Percentiles rank a stretch among this genome's conserved stretches.
Evolutionary conservation across 1,139 yeast species (phyloP).

Genomic region (Taphrina wiesneri): DNA sequence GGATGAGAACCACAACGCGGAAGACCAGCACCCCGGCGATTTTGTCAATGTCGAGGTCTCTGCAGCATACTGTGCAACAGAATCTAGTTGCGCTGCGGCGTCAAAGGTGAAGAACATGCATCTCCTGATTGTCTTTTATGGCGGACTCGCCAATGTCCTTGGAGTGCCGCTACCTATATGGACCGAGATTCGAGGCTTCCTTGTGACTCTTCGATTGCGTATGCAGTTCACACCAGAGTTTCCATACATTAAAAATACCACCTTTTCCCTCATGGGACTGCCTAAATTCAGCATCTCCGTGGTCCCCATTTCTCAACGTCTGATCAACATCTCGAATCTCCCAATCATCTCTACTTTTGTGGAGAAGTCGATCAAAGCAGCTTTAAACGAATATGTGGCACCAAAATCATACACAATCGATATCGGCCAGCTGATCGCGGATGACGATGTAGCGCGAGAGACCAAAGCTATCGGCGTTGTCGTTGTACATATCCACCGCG

Average conservation of each 20-base stretch:
- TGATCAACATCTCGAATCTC: slow-evolving; percentile 23
- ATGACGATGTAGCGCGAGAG: slow-evolving; percentile 30
- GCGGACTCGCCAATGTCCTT: slow-evolving; percentile 26
- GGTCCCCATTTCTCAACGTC: slow-evolving; percentile 23
- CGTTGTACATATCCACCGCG: slow-evolving; percentile 16
- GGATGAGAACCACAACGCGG: slow-evolving; percentile 1
- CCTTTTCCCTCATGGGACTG: slow-evolving; percentile 33
- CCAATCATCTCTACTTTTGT: slow-evolving; percentile 34
- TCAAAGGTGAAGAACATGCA: slow-evolving; percentile 32
- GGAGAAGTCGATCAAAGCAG: slow-evolving; percentile 27
- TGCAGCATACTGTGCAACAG: slow-evolving; percentile 28
- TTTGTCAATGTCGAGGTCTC: slow-evolving; percentile 31
- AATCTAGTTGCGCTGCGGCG: slow-evolving; percentile 3
- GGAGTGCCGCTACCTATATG: slow-evolving; percentile 33
- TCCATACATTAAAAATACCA: slow-evolving; percentile 34
- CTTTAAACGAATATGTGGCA: slow-evolving; percentile 32
- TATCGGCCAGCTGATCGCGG: slow-evolving; percentile 23
- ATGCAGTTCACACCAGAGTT: slow-evolving; percentile 32
- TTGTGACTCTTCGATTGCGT: slow-evolving; percentile 26
- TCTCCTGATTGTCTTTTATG: slow-evolving; percentile 25
- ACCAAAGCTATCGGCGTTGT: slow-evolving; percentile 28
- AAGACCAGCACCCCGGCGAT: slow-evolving; percentile 14
- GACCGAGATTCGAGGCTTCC: slow-evolving; percentile 31
- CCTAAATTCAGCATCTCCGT: slow-evolving; percentile 31
- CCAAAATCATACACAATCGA: slow-evolving; percentile 31